Conservation (phyloP, 306 rosid genomes). For the Oxytropis ochrocephala region DNA sequence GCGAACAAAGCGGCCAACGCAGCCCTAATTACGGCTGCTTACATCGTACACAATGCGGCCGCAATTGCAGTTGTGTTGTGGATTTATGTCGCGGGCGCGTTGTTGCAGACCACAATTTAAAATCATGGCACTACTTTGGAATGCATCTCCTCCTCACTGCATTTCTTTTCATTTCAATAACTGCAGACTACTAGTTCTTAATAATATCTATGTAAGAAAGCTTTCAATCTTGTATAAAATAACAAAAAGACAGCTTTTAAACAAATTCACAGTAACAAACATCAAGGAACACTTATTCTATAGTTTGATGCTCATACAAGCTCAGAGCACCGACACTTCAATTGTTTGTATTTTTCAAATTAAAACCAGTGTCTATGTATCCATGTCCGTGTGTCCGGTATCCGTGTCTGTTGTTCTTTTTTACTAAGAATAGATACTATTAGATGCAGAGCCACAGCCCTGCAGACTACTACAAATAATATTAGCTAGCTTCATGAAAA, state of each 20-base stretch:
- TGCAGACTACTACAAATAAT: neutral
- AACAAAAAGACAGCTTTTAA: neutral
- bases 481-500: slow-evolving; percentile 10
- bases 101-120: no score
- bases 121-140: neutral
- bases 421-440: slow-evolving; percentile 16
- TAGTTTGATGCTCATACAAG: neutral
- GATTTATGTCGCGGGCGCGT: no score
- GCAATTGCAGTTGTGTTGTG: no score
- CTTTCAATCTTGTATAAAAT: no score
- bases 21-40: no score
- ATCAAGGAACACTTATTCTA: neutral
- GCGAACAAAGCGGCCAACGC: no score
- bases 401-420: neutral
- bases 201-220: neutral
- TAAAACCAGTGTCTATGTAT: no score
- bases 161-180: neutral
- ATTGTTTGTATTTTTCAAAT: no score
- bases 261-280: neutral
- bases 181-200: neutral
- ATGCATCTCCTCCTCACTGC: neutral
- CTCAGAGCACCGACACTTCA: neutral
- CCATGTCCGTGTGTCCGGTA: no score
- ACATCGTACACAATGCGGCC: no score
- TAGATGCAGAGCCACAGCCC: neutral